Conservation (phyloP, 805 yeast genomes). For the Teunomyces atbi region DNA sequence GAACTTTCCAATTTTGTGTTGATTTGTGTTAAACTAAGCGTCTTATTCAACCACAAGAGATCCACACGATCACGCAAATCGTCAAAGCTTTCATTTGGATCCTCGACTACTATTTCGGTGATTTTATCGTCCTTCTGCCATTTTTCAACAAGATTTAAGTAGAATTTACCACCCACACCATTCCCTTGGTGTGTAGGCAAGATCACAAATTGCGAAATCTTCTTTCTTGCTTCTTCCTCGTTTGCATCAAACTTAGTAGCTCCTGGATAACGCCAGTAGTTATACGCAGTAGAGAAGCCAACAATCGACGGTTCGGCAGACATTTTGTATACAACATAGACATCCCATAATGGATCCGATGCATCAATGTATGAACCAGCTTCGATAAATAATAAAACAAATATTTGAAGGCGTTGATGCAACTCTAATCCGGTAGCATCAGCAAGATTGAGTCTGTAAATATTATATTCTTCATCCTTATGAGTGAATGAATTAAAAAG, state of each 20-base stretch:
- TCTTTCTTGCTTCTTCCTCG: constrained; percentile 48
- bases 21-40: constrained; percentile 18
- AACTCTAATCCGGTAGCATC: constrained; percentile 47
- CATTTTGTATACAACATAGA: constrained; percentile 52
- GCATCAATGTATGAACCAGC: constrained; percentile 89
- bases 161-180: constrained; percentile 69
- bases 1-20: constrained; percentile 19
- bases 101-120: constrained; percentile 83
- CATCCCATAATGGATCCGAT: constrained; percentile 75
- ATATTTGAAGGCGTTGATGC: constrained; percentile 70
- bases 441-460: constrained; percentile 50
- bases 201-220: constrained; percentile 83
- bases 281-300: constrained; percentile 83
- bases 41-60: constrained; percentile 33
- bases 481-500: constrained; percentile 27
- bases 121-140: constrained; percentile 58
- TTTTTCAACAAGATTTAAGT: constrained; percentile 49
- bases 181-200: constrained; percentile 80
- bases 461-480: constrained; percentile 42
- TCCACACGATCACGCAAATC: constrained; percentile 86
- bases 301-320: constrained; percentile 45
- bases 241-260: constrained; percentile 49
- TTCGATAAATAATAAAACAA: constrained; percentile 83
- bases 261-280: constrained; percentile 74
- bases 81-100: constrained; percentile 91